Percentiles rank a stretch among this genome's conserved stretches.
These are phyloP conservation scores for Collybia sordida DNA, from an alignment of 768 basidiomycete species.

Conservation along the genomic window DNA sequence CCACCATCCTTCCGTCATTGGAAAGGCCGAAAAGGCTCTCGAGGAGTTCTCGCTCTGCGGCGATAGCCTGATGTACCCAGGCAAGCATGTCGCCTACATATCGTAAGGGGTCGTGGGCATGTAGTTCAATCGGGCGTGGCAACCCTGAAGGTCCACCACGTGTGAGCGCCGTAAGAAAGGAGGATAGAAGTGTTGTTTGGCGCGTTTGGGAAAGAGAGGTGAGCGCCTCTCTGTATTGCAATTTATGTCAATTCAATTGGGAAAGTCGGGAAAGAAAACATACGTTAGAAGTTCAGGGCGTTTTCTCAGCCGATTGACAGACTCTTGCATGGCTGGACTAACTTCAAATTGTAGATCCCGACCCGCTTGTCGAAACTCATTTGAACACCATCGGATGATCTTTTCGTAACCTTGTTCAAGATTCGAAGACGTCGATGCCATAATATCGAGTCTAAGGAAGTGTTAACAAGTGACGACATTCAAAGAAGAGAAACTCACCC, in stretches of 20 bases:
- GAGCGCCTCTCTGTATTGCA: slow-evolving; percentile 61
- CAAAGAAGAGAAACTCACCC: slow-evolving; percentile 47
- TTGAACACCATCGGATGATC: slow-evolving; percentile 79
- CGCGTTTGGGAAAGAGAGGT: slow-evolving; percentile 77
- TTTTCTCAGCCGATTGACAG: slow-evolving; percentile 69
- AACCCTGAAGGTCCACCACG: slow-evolving; percentile 82
- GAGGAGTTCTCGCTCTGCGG: slow-evolving; percentile 92
- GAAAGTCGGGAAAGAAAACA: slow-evolving; percentile 11
- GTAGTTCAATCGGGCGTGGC: slow-evolving; percentile 93
- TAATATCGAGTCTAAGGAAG: slow-evolving; percentile 74
- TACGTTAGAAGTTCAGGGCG: slow-evolving; percentile 80
- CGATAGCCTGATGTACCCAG: slow-evolving; percentile 96
- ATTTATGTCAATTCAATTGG: background rate
- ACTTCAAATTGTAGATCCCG: slow-evolving; percentile 77
- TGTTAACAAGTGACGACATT: background rate
- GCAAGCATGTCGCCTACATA: slow-evolving; percentile 99
- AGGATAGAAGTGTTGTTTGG: slow-evolving; percentile 73
- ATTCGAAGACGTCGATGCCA: slow-evolving; percentile 75
- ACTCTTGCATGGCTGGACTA: slow-evolving; percentile 61
- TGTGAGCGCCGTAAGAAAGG: slow-evolving; percentile 86
- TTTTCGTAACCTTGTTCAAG: slow-evolving; percentile 92
- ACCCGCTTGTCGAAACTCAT: slow-evolving; percentile 81
- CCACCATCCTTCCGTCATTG: slow-evolving; percentile 70
- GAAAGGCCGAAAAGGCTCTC: slow-evolving; percentile 81
- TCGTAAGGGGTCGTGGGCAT: slow-evolving; percentile 95